Evolutionary conservation across 345 rosid species (phyloP).

Genomic region (Lumnitzera littorea): DNA sequence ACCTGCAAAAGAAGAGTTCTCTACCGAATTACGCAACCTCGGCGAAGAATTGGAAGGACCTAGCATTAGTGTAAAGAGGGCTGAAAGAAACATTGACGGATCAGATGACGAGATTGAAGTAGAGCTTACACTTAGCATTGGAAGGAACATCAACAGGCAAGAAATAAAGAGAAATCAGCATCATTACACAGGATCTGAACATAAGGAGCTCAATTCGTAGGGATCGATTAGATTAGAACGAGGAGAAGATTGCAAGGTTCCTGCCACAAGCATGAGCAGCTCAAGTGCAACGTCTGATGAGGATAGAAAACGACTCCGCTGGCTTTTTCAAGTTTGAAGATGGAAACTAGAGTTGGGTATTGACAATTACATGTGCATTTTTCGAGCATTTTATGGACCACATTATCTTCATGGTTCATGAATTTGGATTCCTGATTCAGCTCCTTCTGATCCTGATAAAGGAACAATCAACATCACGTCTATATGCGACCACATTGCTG

Average conservation of each 20-base stretch:
- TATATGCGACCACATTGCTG: constrained; percentile 16
- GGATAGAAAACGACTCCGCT: constrained; percentile 54
- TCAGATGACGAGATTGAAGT: constrained; percentile 38
- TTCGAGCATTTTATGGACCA: constrained; percentile 11
- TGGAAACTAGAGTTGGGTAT: constrained; percentile 33
- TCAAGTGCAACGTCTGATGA: constrained; percentile 49
- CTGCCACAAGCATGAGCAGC: constrained; percentile 48
- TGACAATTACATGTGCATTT: constrained; percentile 4
- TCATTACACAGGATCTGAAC: constrained; percentile 1
- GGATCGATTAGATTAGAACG: constrained; percentile 22
- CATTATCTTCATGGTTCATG: constrained; percentile 14
- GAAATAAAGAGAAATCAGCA: constrained; percentile 5
- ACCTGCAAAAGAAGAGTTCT: constrained; percentile 28
- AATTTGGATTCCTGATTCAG: constrained; percentile 14
- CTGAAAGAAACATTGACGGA: constrained; percentile 14
- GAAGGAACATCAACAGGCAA: constrained; percentile 27
- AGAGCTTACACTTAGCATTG: constrained; percentile 70
- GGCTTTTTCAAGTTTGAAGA: constrained; percentile 64
- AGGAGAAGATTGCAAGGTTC: constrained; percentile 37
- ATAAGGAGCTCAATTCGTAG: constrained; percentile 18
- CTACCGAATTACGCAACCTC: constrained; percentile 18
- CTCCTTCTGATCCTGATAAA: constrained; percentile 15
- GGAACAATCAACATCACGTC: constrained; percentile 1
- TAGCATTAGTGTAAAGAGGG: constrained; percentile 13
- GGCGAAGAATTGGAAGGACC: constrained; percentile 24